phyloP scores from a whole-genome alignment of 257 asterid genomes.

The Solanum tarijense region DNA sequence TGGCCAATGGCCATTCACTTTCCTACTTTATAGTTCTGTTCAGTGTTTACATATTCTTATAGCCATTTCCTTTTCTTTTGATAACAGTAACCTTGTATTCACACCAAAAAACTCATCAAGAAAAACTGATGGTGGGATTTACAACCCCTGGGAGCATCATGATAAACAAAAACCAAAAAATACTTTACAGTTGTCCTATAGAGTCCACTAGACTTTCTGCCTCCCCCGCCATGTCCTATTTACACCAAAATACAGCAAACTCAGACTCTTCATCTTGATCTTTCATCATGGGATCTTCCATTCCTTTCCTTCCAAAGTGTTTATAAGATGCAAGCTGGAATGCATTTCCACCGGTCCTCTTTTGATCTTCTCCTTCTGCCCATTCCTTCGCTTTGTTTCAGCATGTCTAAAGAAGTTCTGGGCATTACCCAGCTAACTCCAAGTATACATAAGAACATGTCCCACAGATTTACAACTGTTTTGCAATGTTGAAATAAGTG shows the following conservation, averaged over 20 bases:
- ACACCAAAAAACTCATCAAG: background rate
- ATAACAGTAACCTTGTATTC: background rate
- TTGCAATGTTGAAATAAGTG: background rate
- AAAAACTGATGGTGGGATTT: background rate
- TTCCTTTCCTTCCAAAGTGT: background rate
- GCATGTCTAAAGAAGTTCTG: background rate
- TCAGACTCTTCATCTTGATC: background rate
- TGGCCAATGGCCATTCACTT: background rate
- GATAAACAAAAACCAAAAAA: background rate
- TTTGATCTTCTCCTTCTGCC: background rate
- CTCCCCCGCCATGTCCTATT: background rate
- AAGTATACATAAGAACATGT: background rate
- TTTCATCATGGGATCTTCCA: background rate
- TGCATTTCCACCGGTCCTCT: background rate
- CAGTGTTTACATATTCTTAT: background rate
- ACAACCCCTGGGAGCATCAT: background rate
- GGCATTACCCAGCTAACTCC: background rate
- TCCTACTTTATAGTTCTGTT: background rate
- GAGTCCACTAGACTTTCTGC: background rate
- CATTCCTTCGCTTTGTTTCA: background rate
- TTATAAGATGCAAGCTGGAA: background rate
- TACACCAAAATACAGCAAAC: background rate
- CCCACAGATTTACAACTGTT: background rate
- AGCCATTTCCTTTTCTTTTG: background rate
- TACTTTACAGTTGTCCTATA: background rate